Evolutionary conservation across 805 yeast genomes (phyloP), one percentile per base, ranked within the genome.

Genomic region (Teunomyces gatunensis): DNA sequence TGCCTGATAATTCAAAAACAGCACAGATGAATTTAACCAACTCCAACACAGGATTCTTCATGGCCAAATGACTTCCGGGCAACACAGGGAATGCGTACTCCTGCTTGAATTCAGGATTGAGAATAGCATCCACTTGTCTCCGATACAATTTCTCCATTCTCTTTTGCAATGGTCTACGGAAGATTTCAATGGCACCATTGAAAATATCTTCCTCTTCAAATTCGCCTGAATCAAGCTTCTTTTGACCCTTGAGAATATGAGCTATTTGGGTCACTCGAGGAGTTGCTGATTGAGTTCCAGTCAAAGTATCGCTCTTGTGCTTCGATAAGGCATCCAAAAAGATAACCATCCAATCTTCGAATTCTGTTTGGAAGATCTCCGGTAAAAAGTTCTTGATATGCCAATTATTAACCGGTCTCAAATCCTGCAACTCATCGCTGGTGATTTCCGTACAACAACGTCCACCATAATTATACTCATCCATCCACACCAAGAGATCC

Each of bases 401-500:
- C 99, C 99, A 94, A 42, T 82, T 67, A 48, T 79, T 78, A 42
- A 67, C 74, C 1, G 87, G 83, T 9, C 64, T 63, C 49, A 80
- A 63, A 25, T 68, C 64, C 54, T 78, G 83, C 4, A 64, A 57
- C 13, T 74, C 77, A 3, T 68, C 71, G 45, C 67, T 73, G 3
- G 74, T 65, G 44, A 80, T 77, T 46, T 71, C 71, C 15, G 58
- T 57, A 56, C 83, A 78, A 49, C 71, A 72, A 43, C 83, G 64
- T 5, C 99, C 99, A 37, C 95, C 87, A 64, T 76, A 90, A 60
- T 94, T 94, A 57, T 80, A 81, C 55, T 85, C 84, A 62, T 94
- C 97, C 96, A 92, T 87, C 98, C 97, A 95, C 2, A 94, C 69
- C 53, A 94, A 69, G n/a, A 85, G 59, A 63, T 94, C 97, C 99